Base-by-base conservation (phyloP, 257 asterid species). In the Osmanthus fragrans region DNA sequence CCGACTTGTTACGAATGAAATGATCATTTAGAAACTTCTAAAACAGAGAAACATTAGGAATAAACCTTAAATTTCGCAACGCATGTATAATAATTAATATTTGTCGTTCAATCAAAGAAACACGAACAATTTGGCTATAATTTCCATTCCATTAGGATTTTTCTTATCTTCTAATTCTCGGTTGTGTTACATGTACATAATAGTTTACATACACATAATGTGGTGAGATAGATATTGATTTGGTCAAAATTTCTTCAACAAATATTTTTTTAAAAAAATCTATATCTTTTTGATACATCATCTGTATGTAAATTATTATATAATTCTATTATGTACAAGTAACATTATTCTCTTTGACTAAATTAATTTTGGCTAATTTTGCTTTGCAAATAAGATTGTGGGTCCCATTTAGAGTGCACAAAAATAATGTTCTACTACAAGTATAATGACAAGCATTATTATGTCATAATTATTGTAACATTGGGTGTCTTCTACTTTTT, bases 351-450 rank as follows among this genome's bases (percentile, higher is more conserved):
- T 84, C 54, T 74, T 80, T 82, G 77, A 72, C 49, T 45, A 76
- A 45, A 45, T 73, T 40, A 45, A 45, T 16, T 4, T 30, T 51
- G 73, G 76, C 63, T 77, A 81, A 37, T 42, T 77, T 84, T 83
- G 89, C 89, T 89, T 87, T 68, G 73, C 60, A 60, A 32, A 87
- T 80, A 87, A 72, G 87, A 74, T 76, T 74, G 89, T 87, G 86
- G 89, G 87, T 68, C 90, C 89, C 75, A 47, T 78, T 82, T 77
- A 81, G 84, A 86, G 87, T 86, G 85, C 71, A 76, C 33, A 80
- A 75, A 79, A 78, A 80, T 76, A 65, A 73, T 74, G 73, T 74
- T 37, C 75, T 51, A 78, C 78, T 69, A 49, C 74, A 74, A 83
- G 72, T 81, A 79, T 83, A 83, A 77, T 54, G 86, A 83, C 87